These are phyloP conservation scores for Rhodotorula toruloides DNA, from an alignment of 768 basidiomycete genomes.

Conservation along the genomic window DNA sequence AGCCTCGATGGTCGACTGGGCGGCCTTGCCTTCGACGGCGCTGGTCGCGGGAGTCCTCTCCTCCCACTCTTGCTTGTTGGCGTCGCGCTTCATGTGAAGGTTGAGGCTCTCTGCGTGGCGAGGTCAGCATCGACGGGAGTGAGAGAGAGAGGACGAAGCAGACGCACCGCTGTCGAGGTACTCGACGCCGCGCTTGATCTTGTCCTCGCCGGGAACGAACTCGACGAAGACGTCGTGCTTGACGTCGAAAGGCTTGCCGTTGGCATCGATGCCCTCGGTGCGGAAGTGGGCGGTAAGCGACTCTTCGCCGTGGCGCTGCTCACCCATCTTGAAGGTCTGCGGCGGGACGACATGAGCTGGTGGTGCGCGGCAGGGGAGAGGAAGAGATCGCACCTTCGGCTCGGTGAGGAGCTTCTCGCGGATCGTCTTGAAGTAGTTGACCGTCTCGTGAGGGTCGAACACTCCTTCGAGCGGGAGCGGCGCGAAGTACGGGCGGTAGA, in stretches of 20 bases:
- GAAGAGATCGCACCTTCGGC: not conserved
- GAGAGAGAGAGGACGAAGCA: not conserved
- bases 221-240: slow-evolving; percentile 1
- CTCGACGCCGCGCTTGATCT: slow-evolving; percentile 11
- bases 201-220: not conserved
- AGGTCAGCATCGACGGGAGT: too few relatives aligned
- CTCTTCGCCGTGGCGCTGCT: not conserved
- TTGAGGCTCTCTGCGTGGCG: too few relatives aligned
- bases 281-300: not conserved
- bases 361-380: too few relatives aligned
- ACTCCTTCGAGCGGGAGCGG: not conserved
- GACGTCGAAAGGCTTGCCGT: not conserved
- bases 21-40: too few relatives aligned
- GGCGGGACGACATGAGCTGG: too few relatives aligned
- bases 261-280: not conserved
- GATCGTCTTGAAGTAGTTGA: not conserved
- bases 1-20: too few relatives aligned
- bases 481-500: not conserved
- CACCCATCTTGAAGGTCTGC: not conserved
- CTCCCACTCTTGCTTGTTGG: too few relatives aligned
- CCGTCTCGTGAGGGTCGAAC: not conserved
- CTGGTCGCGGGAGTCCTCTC: too few relatives aligned
- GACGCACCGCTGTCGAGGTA: slow-evolving; percentile 6
- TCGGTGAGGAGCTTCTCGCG: slow-evolving; percentile 2
- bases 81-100: too few relatives aligned